A percentile compares a stretch with the other conserved stretches of the same genome.
Evolutionary conservation across 176 grass and related monocot genomes (phyloP).

Genomic region (Ampelocalamus luodianensis): DNA sequence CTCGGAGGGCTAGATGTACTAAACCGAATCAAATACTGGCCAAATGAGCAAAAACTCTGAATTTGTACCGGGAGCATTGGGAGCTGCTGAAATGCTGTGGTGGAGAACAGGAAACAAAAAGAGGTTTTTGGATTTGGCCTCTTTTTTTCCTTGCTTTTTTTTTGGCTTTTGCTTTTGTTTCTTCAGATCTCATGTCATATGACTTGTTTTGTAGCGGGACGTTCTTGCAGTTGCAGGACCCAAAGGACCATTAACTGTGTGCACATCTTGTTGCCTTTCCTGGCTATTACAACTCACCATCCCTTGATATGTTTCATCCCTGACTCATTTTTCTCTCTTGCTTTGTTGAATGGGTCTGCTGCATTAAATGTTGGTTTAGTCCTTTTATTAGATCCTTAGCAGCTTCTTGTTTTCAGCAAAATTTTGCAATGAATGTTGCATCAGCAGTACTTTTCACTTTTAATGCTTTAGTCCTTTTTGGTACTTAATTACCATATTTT

Average conservation of each 20-base stretch:
- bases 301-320: background rate
- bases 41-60: too few species aligned
- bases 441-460: slow-evolving; percentile 9
- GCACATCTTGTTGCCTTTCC: slow-evolving; percentile 30
- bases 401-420: slow-evolving; percentile 27
- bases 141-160: too few species aligned
- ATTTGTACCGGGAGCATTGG: background rate
- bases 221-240: slow-evolving; percentile 34
- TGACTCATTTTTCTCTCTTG: background rate
- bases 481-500: background rate
- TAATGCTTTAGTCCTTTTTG: background rate
- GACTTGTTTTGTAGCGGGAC: background rate
- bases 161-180: slow-evolving; percentile 6
- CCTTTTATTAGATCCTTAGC: slow-evolving; percentile 22
- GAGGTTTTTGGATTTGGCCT: slow-evolving; percentile 25
- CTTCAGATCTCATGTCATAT: slow-evolving; percentile 38
- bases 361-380: slow-evolving; percentile 21
- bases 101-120: slow-evolving; percentile 27
- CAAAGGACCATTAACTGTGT: slow-evolving; percentile 29
- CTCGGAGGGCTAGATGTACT: too few species aligned
- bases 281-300: slow-evolving; percentile 12
- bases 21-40: too few species aligned
- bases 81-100: slow-evolving; percentile 2
- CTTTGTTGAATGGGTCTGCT: background rate
- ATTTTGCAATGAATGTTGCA: slow-evolving; percentile 17